These are phyloP conservation scores for Aureobasidium mangrovei DNA, from an alignment of 2,329 filamentous ascomycete genomes.

Conservation along the genomic window DNA sequence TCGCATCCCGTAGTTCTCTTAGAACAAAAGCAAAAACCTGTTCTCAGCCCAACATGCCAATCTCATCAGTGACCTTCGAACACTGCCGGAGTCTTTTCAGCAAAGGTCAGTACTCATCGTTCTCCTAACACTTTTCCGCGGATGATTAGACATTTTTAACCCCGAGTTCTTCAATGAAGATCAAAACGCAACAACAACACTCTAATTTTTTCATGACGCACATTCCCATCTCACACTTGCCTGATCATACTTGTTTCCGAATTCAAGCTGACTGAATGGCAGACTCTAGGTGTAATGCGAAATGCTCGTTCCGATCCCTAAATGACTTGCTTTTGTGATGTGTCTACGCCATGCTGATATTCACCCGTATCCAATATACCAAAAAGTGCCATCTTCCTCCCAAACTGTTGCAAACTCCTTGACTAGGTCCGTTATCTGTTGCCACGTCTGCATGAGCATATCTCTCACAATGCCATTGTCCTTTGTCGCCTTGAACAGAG, in stretches of 20 bases:
- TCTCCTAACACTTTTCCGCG: constrained; percentile 20
- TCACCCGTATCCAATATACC: constrained; percentile 48
- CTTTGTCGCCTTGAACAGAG: constrained; percentile 18
- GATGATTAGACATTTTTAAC: constrained; percentile 63
- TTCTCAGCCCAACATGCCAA: background rate
- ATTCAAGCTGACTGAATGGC: constrained; percentile 1
- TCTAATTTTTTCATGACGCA: constrained; percentile 64
- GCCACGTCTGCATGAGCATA: constrained; percentile 58
- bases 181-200: constrained; percentile 56
- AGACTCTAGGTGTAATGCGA: background rate
- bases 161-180: constrained; percentile 51
- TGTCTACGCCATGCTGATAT: constrained; percentile 26
- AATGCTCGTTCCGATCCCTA: background rate
- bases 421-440: constrained; percentile 51
- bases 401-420: constrained; percentile 53
- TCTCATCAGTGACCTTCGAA: background rate
- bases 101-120: constrained; percentile 11
- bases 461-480: constrained; percentile 29
- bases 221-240: background rate
- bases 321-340: background rate
- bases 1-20: constrained; percentile 2
- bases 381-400: constrained; percentile 49
- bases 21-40: constrained; percentile 19
- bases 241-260: background rate
- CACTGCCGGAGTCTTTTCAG: background rate